Base-by-base conservation (phyloP, 1,284 basidiomycete species). In the Cutaneotrichosporon sp. region DNA sequence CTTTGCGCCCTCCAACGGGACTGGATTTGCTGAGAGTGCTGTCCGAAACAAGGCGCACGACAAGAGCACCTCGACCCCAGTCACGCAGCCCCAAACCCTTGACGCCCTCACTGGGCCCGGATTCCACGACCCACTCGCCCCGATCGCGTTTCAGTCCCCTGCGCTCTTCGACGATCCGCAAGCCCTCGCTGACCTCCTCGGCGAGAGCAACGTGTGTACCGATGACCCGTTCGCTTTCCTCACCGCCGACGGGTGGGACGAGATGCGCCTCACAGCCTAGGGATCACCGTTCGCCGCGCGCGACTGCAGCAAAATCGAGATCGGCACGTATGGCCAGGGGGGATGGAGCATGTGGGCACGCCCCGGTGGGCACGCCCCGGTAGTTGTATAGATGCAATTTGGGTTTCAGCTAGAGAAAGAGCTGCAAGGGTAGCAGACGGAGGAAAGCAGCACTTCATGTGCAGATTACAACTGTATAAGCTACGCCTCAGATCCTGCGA, bases 221-320 rank as follows among this genome's bases (percentile, higher is more conserved):
- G 69, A 71, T 46, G 69, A 71, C 34, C 69, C 69, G 40, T 71
- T 71, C 38, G 69, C 69, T 22, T 71, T 71, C 65, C 56, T 69
- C 34, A 63, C 63, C 5, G 56, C 51, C 7, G 66, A 68, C 34
- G 66, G 63, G 9, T 68, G 66, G 66, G 66, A 68, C 10, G 42
- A 56, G 34, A 30, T 65, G 40, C 50, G 62, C 11, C 21, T 63
- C n/a, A 9, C 53, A n/a, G 16, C 34, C 5, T 56, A 56, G 52
- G 26, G 26, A 22, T 14, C 49, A 5, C 5, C n/a, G n/a, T n/a
- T n/a, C n/a, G 30, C 49, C 13, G 49, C 50, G 5, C 38, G 38
- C 38, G 38, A 40, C 13, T 3, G 38, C 5, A 40, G 13, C 38
- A 13, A 14, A 16, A 16, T 14, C 38, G 38, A 16, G 38, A 40